Conservation (phyloP, 495 filamentous ascomycete genomes). For the Neurospora sp. region DNA sequence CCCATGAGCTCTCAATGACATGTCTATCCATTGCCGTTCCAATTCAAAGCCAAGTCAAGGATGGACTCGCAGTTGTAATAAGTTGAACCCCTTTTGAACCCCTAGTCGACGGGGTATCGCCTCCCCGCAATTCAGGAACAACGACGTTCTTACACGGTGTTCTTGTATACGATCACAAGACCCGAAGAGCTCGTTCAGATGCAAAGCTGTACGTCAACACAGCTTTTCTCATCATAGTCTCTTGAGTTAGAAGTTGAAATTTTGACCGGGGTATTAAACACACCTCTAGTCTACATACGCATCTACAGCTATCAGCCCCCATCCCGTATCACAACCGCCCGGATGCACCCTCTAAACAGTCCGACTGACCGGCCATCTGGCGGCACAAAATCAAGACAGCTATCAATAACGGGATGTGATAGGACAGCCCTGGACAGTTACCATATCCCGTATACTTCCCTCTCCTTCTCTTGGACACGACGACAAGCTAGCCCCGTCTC, state of each 20-base stretch:
- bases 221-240: not conserved
- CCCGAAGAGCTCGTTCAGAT: not conserved
- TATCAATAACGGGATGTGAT: not conserved
- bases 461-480: not conserved
- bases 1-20: not conserved
- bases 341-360: not conserved
- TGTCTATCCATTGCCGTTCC: not conserved
- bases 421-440: not conserved
- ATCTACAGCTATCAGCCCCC: conserved; percentile 11
- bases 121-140: not conserved
- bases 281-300: not conserved
- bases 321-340: conserved; percentile 10
- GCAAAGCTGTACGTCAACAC: not conserved
- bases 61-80: not conserved
- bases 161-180: not conserved
- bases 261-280: not conserved
- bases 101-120: not conserved
- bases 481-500: not conserved
- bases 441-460: not conserved
- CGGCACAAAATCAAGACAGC: not conserved
- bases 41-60: not conserved
- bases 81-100: not conserved
- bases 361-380: not conserved
- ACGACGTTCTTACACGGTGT: not conserved
- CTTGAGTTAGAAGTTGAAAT: not conserved